Conservation (phyloP, 2,329 filamentous ascomycete species). For the Lomentospora prolificans region DNA sequence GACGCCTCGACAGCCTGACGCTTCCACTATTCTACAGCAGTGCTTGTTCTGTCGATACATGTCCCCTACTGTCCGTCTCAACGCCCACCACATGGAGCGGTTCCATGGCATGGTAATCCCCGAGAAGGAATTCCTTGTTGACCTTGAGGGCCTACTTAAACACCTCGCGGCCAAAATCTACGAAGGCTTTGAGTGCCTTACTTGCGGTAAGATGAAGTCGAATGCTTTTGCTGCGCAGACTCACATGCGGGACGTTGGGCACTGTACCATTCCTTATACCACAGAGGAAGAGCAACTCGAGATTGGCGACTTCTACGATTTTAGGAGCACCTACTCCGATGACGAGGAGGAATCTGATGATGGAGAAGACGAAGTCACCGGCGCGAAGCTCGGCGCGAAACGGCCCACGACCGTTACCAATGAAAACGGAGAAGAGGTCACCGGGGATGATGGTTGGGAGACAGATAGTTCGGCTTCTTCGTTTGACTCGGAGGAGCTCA, state of each 20-base stretch:
- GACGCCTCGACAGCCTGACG: constrained; percentile 19
- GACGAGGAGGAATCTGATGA: constrained; percentile 46
- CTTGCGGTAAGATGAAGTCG: constrained; percentile 74
- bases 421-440: constrained; percentile 36
- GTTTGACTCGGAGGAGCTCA: constrained; percentile 75
- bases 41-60: constrained; percentile 92
- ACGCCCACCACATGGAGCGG: constrained; percentile 80
- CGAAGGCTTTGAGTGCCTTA: constrained; percentile 74
- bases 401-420: constrained; percentile 42
- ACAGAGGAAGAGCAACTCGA: constrained; percentile 85
- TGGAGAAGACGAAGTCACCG: constrained; percentile 41
- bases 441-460: constrained; percentile 77
- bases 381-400: constrained; percentile 60
- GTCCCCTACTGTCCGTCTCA: constrained; percentile 66
- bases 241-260: constrained; percentile 93
- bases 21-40: constrained; percentile 34
- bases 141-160: constrained; percentile 70
- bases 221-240: constrained; percentile 77
- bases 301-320: constrained; percentile 95
- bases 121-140: constrained; percentile 71
- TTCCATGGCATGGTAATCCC: constrained; percentile 95
- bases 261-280: constrained; percentile 92
- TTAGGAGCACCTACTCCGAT: constrained; percentile 90
- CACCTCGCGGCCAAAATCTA: constrained; percentile 74
- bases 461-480: constrained; percentile 88